phyloP scores from a whole-genome alignment of 2,329 filamentous ascomycete species.

The Hymenoscyphus infarciens region DNA sequence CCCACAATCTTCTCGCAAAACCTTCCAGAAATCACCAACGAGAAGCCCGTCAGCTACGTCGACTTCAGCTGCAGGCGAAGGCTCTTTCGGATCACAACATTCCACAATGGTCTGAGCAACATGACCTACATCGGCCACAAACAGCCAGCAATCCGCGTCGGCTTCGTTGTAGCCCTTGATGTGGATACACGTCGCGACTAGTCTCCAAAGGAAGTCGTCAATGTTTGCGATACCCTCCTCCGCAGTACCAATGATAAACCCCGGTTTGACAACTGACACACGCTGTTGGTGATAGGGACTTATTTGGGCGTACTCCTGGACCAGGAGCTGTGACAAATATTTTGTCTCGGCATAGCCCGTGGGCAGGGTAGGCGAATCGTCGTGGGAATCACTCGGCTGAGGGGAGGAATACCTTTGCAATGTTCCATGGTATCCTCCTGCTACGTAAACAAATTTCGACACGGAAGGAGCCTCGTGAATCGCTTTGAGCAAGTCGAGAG shows the following conservation, averaged over 20 bases:
- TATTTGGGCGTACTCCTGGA: slow-evolving; percentile 33
- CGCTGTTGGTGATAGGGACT: background rate
- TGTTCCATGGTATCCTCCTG: slow-evolving; percentile 24
- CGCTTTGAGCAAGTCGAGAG: slow-evolving; percentile 25
- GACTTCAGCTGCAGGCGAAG: background rate
- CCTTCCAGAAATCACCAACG: slow-evolving; percentile 11
- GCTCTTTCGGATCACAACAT: background rate
- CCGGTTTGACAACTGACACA: slow-evolving; percentile 25
- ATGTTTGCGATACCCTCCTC: slow-evolving; percentile 28
- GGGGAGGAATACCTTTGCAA: too few species aligned
- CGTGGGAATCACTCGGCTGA: slow-evolving; percentile 1
- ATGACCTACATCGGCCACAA: slow-evolving; percentile 18
- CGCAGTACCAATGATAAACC: slow-evolving; percentile 26
- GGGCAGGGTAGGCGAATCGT: background rate
- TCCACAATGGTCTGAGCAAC: slow-evolving; percentile 17
- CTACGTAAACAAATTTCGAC: slow-evolving; percentile 29
- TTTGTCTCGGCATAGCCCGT: slow-evolving; percentile 76
- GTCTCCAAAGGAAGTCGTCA: slow-evolving; percentile 31
- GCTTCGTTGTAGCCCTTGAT: slow-evolving; percentile 20
- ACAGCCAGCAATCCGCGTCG: slow-evolving; percentile 20
- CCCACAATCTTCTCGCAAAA: slow-evolving; percentile 4
- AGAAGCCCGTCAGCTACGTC: background rate
- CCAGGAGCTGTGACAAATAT: slow-evolving; percentile 65
- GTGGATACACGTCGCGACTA: slow-evolving; percentile 19
- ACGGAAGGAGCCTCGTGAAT: slow-evolving; percentile 8